These are phyloP conservation scores for Aureobasidium sp. DNA, from an alignment of 2,329 filamentous ascomycete species.

Conservation along the genomic window DNA sequence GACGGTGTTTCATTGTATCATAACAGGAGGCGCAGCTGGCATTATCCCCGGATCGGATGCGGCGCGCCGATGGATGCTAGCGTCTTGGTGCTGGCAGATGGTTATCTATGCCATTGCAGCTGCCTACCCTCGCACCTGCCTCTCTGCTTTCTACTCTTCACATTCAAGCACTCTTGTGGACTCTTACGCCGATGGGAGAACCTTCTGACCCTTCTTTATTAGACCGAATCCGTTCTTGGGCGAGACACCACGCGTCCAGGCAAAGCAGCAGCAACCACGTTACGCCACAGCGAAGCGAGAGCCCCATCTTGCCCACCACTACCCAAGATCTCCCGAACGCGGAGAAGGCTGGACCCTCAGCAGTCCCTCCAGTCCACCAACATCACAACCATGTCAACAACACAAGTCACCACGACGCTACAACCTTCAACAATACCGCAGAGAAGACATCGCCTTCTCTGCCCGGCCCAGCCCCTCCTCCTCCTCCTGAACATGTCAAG, in stretches of 20 bases:
- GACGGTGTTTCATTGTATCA: not conserved
- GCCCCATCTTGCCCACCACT: slow-evolving; percentile 29
- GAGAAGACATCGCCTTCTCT: slow-evolving; percentile 25
- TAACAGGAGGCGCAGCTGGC: not conserved
- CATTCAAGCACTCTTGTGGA: slow-evolving; percentile 17
- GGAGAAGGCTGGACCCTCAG: slow-evolving; percentile 12
- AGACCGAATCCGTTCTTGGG: slow-evolving; percentile 47
- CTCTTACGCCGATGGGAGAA: slow-evolving; percentile 46
- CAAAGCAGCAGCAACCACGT: slow-evolving; percentile 16
- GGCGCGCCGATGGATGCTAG: slow-evolving; percentile 4
- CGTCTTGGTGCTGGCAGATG: not conserved
- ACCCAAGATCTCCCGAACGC: slow-evolving; percentile 13
- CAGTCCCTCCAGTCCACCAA: slow-evolving; percentile 16
- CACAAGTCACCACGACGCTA: slow-evolving; percentile 25
- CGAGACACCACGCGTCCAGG: slow-evolving; percentile 37
- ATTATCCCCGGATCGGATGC: slow-evolving; percentile 6
- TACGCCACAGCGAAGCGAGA: slow-evolving; percentile 21
- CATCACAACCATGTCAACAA: slow-evolving; percentile 13
- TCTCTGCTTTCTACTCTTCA: slow-evolving; percentile 14
- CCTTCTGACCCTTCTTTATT: slow-evolving; percentile 44
- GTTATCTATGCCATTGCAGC: slow-evolving; percentile 8
- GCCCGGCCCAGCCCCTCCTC: slow-evolving; percentile 32
- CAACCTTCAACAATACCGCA: slow-evolving; percentile 24
- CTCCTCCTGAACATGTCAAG: slow-evolving; percentile 31
- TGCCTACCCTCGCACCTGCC: not conserved